Conservation (phyloP, 768 basidiomycete species). For the Suillus occidentalis region DNA sequence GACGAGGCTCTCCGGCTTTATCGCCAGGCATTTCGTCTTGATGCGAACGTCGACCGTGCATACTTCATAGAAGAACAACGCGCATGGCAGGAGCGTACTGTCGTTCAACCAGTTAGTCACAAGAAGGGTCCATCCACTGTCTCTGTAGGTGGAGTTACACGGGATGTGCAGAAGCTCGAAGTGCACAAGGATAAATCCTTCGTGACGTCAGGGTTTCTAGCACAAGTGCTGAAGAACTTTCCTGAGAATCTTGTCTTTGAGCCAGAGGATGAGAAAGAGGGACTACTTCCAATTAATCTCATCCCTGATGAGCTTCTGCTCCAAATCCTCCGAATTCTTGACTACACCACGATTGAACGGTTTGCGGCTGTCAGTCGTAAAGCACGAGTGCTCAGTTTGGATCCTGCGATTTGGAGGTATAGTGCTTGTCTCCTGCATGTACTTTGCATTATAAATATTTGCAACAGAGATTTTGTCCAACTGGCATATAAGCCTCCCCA, state of each 20-base stretch:
- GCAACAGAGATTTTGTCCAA: conserved; percentile 59
- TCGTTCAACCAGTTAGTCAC: conserved; percentile 33
- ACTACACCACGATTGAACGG: conserved; percentile 68
- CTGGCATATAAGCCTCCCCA: conserved; percentile 76
- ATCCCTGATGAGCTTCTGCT: conserved; percentile 81
- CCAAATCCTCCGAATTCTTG: conserved; percentile 62
- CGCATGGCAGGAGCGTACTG: conserved; percentile 14
- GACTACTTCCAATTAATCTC: conserved; percentile 46
- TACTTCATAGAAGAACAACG: conserved; percentile 59
- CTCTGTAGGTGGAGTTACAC: conserved; percentile 62
- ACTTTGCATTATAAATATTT: not conserved
- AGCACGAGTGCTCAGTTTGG: conserved; percentile 70
- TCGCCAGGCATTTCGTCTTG: conserved; percentile 75
- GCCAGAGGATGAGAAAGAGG: conserved; percentile 65
- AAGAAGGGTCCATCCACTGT: conserved; percentile 82
- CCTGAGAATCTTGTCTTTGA: conserved; percentile 54
- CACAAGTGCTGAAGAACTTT: conserved; percentile 49
- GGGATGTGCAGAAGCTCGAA: conserved; percentile 74
- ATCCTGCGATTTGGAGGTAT: conserved; percentile 76
- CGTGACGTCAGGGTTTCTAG: conserved; percentile 42
- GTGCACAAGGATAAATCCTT: conserved; percentile 40
- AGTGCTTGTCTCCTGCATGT: conserved; percentile 16
- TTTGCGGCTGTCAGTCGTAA: conserved; percentile 76
- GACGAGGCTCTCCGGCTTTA: conserved; percentile 78
- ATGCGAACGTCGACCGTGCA: conserved; percentile 72